Percentiles rank a stretch among this genome's conserved stretches.
Evolutionary conservation across 2,329 filamentous ascomycete genomes (phyloP).

Genomic region (Fusarium stilboides): DNA sequence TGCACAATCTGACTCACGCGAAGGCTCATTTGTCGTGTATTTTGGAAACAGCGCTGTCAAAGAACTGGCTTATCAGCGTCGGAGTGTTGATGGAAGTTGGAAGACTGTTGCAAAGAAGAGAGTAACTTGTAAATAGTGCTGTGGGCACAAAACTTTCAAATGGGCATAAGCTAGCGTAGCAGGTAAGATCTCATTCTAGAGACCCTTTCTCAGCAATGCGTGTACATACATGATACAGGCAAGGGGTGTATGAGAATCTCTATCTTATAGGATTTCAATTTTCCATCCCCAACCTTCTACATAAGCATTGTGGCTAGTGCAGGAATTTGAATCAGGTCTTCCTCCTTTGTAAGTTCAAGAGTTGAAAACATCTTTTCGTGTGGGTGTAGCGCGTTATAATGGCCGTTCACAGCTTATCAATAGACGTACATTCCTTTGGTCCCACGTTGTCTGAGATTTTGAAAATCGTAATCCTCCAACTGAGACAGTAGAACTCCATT

Average conservation of each 20-base stretch:
- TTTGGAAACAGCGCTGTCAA: slow-evolving; percentile 11
- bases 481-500: too few relatives aligned
- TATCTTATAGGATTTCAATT: slow-evolving; percentile 4
- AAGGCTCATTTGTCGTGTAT: slow-evolving; percentile 12
- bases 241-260: slow-evolving; percentile 11
- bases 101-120: slow-evolving; percentile 18
- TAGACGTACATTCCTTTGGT: neutral
- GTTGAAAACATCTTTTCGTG: neutral
- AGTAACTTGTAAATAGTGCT: neutral
- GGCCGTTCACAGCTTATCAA: neutral
- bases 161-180: neutral
- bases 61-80: slow-evolving; percentile 33
- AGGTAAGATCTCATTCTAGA: neutral
- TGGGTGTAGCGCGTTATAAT: accelerated
- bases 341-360: neutral
- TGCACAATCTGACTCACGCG: neutral
- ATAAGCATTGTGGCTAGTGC: slow-evolving; percentile 4
- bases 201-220: slow-evolving; percentile 13
- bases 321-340: slow-evolving; percentile 5
- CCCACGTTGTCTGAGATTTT: neutral
- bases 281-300: neutral
- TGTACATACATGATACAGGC: slow-evolving; percentile 5
- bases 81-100: slow-evolving; percentile 33
- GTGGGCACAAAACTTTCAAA: neutral
- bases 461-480: neutral